Evolutionary conservation across 176 grass and related monocot species (phyloP).

Genomic region (Zizania latifolia): DNA sequence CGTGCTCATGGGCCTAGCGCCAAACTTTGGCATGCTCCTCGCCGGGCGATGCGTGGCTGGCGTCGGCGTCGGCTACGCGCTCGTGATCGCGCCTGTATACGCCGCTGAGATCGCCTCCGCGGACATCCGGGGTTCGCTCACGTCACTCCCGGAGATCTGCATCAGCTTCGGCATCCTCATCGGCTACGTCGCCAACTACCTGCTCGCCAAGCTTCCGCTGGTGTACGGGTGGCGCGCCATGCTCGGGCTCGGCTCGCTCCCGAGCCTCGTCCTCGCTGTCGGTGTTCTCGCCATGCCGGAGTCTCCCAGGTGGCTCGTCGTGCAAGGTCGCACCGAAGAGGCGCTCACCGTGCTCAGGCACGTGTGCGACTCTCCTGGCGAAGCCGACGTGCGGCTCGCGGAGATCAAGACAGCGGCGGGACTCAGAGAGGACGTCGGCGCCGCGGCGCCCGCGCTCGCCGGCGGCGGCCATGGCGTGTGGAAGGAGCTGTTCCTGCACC

Average conservation of each 20-base stretch:
- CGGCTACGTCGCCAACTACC: slow-evolving; percentile 44
- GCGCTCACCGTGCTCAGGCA: slow-evolving; percentile 20
- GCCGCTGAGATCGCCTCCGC: slow-evolving; percentile 39
- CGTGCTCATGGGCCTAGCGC: slow-evolving; percentile 34
- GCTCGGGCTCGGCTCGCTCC: slow-evolving; percentile 35
- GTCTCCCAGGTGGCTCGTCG: slow-evolving; percentile 49
- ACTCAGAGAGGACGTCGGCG: background rate
- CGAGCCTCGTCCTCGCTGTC: slow-evolving; percentile 14
- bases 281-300: slow-evolving; percentile 37
- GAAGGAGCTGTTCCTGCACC: slow-evolving; percentile 48
- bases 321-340: slow-evolving; percentile 12
- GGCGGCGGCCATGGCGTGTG: slow-evolving; percentile 35
- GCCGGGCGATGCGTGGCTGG: slow-evolving; percentile 36
- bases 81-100: slow-evolving; percentile 53
- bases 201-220: slow-evolving; percentile 34
- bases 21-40: slow-evolving; percentile 33
- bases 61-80: slow-evolving; percentile 47
- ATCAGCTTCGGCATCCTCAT: slow-evolving; percentile 54
- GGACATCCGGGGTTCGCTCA: slow-evolving; percentile 26
- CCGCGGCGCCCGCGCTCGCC: background rate
- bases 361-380: background rate
- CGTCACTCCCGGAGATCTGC: slow-evolving; percentile 48
- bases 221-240: slow-evolving; percentile 42
- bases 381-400: slow-evolving; percentile 32
- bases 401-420: slow-evolving; percentile 36